phyloP scores from a whole-genome alignment of 2,329 filamentous ascomycete genomes.

The Periconia macrospinosa region DNA sequence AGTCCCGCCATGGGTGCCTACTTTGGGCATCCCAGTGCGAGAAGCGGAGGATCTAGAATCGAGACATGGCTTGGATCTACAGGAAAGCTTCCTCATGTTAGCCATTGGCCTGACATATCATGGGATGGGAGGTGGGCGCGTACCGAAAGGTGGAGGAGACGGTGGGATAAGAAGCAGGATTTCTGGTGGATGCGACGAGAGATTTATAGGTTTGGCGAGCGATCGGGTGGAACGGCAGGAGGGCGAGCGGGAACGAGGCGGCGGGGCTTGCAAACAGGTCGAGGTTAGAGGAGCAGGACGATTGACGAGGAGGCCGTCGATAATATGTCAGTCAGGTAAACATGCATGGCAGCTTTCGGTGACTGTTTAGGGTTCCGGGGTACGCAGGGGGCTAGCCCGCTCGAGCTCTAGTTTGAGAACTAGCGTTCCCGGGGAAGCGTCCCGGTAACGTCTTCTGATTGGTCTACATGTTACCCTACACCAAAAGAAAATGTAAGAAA shows the following conservation, averaged over 20 bases:
- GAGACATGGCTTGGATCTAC: conserved; percentile 30
- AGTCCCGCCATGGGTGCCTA: conserved; percentile 41
- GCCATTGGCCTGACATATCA: conserved; percentile 18
- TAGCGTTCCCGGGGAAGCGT: conserved; percentile 25
- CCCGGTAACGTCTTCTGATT: not conserved
- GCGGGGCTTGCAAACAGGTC: conserved; percentile 11
- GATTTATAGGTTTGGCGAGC: conserved; percentile 11
- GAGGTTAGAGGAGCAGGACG: conserved; percentile 14
- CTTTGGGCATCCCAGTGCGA: conserved; percentile 32
- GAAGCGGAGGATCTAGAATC: conserved; percentile 25
- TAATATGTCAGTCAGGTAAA: conserved; percentile 5
- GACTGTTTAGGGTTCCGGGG: conserved; percentile 31
- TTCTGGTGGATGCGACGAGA: conserved; percentile 13
- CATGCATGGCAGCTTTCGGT: conserved; percentile 14
- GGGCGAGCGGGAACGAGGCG: conserved; percentile 12
- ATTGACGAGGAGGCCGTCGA: conserved; percentile 29
- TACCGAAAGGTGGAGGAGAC: conserved; percentile 32
- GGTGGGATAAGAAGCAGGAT: conserved; percentile 18
- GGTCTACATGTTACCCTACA: not conserved
- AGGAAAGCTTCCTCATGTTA: conserved; percentile 27
- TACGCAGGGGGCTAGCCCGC: conserved; percentile 12
- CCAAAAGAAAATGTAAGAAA: not conserved
- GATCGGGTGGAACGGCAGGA: conserved; percentile 10
- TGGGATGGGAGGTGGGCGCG: conserved; percentile 25
- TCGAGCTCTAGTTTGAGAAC: not conserved